Evolutionary conservation across 805 yeast species (phyloP), one percentile per base, ranked within the genome.

Genomic region (Candida railenensis): DNA sequence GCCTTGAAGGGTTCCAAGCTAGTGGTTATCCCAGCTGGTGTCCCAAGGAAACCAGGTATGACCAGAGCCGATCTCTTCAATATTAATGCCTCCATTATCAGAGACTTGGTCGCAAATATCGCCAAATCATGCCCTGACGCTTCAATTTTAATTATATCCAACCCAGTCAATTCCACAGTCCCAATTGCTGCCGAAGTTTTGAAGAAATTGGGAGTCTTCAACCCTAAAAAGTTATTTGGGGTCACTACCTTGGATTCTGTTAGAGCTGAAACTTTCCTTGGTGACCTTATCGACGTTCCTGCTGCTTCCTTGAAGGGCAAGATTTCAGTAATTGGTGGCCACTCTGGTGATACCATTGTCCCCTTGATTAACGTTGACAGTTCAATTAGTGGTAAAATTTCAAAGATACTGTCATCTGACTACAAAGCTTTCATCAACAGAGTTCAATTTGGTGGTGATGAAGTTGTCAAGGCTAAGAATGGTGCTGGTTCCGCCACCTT

Each of bases 401-500:
- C 76, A 9, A 68, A 72, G 44, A 53, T 58, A 20, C 44, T 47
- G 37, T 36, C 48, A 20, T 32, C 38, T 34, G 39, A 34, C 39
- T 42, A 61, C 47, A 54, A 61, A 12, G 56, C 56, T 32, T 70
- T 73, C 55, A 57, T 72, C 47, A 60, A 69, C 58, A 61, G 78
- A 52, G 78, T 73, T 34, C 78, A 72, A 55, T 73, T 66, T 51
- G 96, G 96, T 51, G 98, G 98, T 63, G 98, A 91, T 65, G 97
- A 92, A 70, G 96, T 91, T 41, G 98, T 91, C 53, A 77, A 87
- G 73, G 97, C 97, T 47, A 91, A 91, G 75, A 85, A 88, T 58
- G 97, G 97, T 53, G 84, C 84, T 44, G 97, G 97, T 36, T 88
- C 96, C 42, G 97, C 97, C 47, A 91, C 98, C 33, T 77, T 91